phyloP scores from a whole-genome alignment of 2,329 filamentous ascomycete species.

The Colletotrichum liaoningense region DNA sequence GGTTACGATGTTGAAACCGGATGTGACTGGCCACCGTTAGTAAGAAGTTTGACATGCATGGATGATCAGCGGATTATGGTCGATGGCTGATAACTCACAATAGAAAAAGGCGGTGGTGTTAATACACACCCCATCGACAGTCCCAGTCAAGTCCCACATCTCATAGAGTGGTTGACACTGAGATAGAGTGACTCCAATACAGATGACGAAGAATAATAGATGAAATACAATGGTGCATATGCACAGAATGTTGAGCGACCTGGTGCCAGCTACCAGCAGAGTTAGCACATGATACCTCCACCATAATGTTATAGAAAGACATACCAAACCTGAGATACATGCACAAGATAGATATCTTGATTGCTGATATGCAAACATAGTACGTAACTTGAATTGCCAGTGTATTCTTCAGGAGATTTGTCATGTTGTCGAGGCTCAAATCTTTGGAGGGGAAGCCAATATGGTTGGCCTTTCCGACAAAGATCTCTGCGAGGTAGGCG shows the following conservation, averaged over 20 bases:
- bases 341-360: conserved; percentile 58
- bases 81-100: conserved; percentile 40
- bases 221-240: conserved; percentile 51
- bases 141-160: conserved; percentile 51
- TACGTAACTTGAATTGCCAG: conserved; percentile 55
- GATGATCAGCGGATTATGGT: background rate
- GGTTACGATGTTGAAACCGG: conserved; percentile 57
- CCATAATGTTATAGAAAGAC: conserved; percentile 6
- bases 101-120: conserved; percentile 55
- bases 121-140: conserved; percentile 50
- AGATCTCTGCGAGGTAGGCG: conserved; percentile 38
- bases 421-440: conserved; percentile 37
- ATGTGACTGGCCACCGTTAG: conserved; percentile 46
- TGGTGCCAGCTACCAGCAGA: conserved; percentile 31
- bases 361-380: conserved; percentile 50
- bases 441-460: conserved; percentile 37
- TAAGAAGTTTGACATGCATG: background rate
- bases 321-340: conserved; percentile 59
- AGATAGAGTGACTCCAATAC: conserved; percentile 50
- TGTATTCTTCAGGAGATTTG: conserved; percentile 41
- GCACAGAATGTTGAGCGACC: conserved; percentile 45
- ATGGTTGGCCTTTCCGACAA: conserved; percentile 37
- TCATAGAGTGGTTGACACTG: conserved; percentile 56
- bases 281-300: background rate
- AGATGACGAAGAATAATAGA: conserved; percentile 52